Conservation (phyloP, 768 basidiomycete species). For the Tylopilus vinaceipallidus region DNA sequence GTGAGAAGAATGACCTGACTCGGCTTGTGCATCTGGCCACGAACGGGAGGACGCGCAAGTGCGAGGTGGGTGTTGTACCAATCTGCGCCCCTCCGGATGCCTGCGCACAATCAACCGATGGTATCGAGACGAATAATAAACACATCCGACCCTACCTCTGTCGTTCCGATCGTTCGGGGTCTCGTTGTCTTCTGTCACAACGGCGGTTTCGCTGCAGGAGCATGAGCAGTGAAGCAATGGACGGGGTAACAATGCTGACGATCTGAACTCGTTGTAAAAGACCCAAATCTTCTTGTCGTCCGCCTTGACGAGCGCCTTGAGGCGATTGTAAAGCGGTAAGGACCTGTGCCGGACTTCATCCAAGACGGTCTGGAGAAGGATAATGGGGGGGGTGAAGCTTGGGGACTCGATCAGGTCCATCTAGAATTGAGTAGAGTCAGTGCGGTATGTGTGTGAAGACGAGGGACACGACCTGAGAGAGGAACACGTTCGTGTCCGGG, state of each 20-base stretch:
- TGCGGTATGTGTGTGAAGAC: neutral
- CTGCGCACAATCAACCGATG: constrained; percentile 38
- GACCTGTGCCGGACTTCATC: constrained; percentile 96
- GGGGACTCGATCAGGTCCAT: constrained; percentile 92
- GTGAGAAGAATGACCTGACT: constrained; percentile 81
- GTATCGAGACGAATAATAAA: neutral
- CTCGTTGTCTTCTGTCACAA: constrained; percentile 74
- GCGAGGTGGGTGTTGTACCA: constrained; percentile 85
- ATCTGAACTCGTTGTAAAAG: constrained; percentile 84
- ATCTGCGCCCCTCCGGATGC: constrained; percentile 80
- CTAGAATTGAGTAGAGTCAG: constrained; percentile 37
- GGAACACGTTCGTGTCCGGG: constrained; percentile 93
- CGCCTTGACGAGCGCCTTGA: constrained; percentile 78
- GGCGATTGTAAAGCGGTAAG: constrained; percentile 87
- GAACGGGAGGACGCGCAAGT: constrained; percentile 48
- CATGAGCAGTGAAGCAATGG: neutral
- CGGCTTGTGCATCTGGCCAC: constrained; percentile 44
- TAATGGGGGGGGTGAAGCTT: constrained; percentile 73
- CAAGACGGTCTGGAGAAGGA: constrained; percentile 92
- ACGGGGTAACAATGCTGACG: constrained; percentile 47
- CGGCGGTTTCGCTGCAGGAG: constrained; percentile 69
- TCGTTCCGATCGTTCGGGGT: constrained; percentile 95
- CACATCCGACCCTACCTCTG: constrained; percentile 51
- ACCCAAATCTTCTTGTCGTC: constrained; percentile 86
- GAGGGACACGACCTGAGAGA: constrained; percentile 60